These are phyloP conservation scores for Nicotiana rustica DNA, from an alignment of 305 asterid genomes.

Conservation along the genomic window DNA sequence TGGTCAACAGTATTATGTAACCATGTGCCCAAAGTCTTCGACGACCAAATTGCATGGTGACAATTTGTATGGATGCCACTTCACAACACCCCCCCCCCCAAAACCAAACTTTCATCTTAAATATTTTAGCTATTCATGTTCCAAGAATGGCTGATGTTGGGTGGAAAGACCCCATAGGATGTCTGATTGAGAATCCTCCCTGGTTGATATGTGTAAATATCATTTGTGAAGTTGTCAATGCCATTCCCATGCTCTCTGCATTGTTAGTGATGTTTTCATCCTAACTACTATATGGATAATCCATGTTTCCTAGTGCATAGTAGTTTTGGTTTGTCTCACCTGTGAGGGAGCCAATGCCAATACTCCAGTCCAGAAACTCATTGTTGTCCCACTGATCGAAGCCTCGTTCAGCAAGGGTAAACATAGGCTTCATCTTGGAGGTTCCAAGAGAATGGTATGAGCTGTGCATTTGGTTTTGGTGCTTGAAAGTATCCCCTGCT, in stretches of 20 bases:
- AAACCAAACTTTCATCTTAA: not conserved
- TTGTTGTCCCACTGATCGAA: constrained; percentile 38
- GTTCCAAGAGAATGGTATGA: constrained; percentile 33
- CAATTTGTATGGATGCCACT: not conserved
- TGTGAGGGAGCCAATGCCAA: constrained; percentile 32
- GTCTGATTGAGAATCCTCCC: constrained; percentile 39
- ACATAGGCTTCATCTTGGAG: constrained; percentile 30
- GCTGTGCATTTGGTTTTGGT: constrained; percentile 40
- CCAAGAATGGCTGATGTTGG: constrained; percentile 27
- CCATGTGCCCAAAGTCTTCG: not conserved
- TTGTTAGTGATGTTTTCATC: constrained; percentile 35
- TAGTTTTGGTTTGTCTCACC: constrained; percentile 13
- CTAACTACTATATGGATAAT: constrained; percentile 37
- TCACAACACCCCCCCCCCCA: not conserved
- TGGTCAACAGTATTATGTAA: not conserved
- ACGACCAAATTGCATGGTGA: not conserved
- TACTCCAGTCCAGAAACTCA: constrained; percentile 38
- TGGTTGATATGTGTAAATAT: constrained; percentile 42
- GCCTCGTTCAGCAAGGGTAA: constrained; percentile 32
- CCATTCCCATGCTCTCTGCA: constrained; percentile 37
- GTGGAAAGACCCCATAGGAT: constrained; percentile 32
- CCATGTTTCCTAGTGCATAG: constrained; percentile 33
- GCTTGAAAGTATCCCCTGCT: constrained; percentile 90
- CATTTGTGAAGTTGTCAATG: constrained; percentile 28
- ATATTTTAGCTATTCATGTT: constrained; percentile 32